Base-by-base conservation (phyloP, 148 eudicot genomes). In the Silene conica region DNA sequence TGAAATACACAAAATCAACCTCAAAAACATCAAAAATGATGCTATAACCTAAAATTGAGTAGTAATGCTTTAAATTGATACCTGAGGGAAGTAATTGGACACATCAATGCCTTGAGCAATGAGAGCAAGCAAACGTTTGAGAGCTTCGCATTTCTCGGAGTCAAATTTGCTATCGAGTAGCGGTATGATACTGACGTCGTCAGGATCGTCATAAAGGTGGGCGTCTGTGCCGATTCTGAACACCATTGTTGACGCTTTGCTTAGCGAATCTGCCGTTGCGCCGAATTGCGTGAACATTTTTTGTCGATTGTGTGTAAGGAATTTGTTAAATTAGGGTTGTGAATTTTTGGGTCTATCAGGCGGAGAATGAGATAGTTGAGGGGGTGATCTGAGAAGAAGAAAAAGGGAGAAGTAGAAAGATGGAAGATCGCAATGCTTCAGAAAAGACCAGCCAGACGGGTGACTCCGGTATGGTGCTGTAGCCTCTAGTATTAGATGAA, bases 141-240 rank as follows among this genome's bases (percentile, higher is more conserved):
- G 96, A 67, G 99, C 99, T 72, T 96, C 97, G 81, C 91, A 85
- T 58, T 89, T 96, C 69, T 96, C 97, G 69, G 94, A 82, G 65
- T 96, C 97, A 80, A 85, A 96, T 78, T 87, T 87, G 88, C 97
- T 92, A 73, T 90, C 99, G 48, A 96, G 89, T 1, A 96, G 87
- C 3, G 97, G 88, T 9, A 83, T 84, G 63, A 96, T 87, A 76
- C 80, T 90, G 83, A 87, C 96, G 74, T 96, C 99, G 14, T 96
- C 99, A 0, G 97, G 99, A 80, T 96, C 99, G 81, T 96, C 97
- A 84, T 96, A 96, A 64, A 96, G 94, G 72, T 96, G 96, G 11
- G 99, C 99, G 79, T 96, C 99, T 63, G 94, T 96, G 19, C 99
- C 99, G 84, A 96, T 92, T 74, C 99, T 85, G 15, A 92, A 96